Conservation (phyloP, 1,284 basidiomycete species). For the Omphalotus olearius region DNA sequence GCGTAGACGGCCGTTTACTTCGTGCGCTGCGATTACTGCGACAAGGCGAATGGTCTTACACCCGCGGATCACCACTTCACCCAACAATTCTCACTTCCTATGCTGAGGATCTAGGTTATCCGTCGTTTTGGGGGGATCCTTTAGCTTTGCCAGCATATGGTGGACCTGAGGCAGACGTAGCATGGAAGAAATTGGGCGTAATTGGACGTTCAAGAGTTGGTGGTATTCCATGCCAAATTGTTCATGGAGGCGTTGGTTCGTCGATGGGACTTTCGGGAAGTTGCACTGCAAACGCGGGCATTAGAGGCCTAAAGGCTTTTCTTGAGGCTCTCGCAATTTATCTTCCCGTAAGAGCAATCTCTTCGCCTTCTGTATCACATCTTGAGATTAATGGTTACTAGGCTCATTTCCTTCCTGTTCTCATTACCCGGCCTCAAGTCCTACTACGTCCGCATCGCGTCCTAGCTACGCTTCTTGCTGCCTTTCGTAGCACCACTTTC, state of each 20-base stretch:
- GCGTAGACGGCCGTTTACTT: constrained; percentile 58
- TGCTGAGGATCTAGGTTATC: constrained; percentile 52
- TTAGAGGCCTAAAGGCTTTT: constrained; percentile 55
- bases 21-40: constrained; percentile 49
- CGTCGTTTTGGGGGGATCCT: constrained; percentile 61
- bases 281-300: constrained; percentile 52
- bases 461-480: constrained; percentile 39
- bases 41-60: constrained; percentile 55
- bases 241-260: constrained; percentile 53
- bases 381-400: constrained; percentile 23
- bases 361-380: background rate
- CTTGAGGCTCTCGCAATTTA: constrained; percentile 60
- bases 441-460: constrained; percentile 42
- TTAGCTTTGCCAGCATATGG: constrained; percentile 54
- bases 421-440: constrained; percentile 52
- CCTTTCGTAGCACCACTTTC: constrained; percentile 64
- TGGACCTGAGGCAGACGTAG: constrained; percentile 40
- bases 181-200: constrained; percentile 55
- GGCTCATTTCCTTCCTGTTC: constrained; percentile 65
- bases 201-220: constrained; percentile 47
- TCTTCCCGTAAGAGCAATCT: constrained; percentile 50
- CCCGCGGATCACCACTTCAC: constrained; percentile 32
- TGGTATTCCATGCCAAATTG: constrained; percentile 69
- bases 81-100: constrained; percentile 39
- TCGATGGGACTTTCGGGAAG: constrained; percentile 44